phyloP scores from a whole-genome alignment of 1,284 basidiomycete genomes.

The Phellopilus nigrolimitatus region DNA sequence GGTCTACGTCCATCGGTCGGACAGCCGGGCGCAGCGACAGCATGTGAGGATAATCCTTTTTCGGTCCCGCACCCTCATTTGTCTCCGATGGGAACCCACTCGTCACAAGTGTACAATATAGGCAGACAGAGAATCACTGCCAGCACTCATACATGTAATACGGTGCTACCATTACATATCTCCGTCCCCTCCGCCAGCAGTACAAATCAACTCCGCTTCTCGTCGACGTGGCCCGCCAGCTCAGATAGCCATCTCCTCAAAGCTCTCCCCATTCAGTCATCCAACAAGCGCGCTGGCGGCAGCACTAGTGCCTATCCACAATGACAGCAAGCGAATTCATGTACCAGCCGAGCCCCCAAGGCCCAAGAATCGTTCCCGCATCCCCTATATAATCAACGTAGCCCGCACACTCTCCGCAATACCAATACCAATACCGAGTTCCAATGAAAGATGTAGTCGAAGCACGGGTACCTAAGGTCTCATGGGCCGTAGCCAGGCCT shows the following conservation, averaged over 20 bases:
- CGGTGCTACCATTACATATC: background rate
- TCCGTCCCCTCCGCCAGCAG: background rate
- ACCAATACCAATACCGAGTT: background rate
- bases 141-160: background rate
- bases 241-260: conserved; percentile 1
- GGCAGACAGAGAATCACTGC: no score
- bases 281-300: background rate
- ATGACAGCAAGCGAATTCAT: background rate
- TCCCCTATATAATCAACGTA: no score
- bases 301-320: no score
- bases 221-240: conserved; percentile 6
- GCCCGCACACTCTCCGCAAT: no score
- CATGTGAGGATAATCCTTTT: no score
- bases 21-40: background rate
- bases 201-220: no score
- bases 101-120: background rate
- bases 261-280: conserved; percentile 3
- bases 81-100: no score
- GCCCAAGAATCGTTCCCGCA: background rate
- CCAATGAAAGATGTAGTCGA: background rate
- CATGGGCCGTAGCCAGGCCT: conserved; percentile 91
- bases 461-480: conserved; percentile 51
- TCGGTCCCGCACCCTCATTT: no score
- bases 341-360: background rate
- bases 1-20: background rate